Evolutionary conservation across 768 basidiomycete genomes (phyloP).

Genomic region (Psilocybe cubensis): DNA sequence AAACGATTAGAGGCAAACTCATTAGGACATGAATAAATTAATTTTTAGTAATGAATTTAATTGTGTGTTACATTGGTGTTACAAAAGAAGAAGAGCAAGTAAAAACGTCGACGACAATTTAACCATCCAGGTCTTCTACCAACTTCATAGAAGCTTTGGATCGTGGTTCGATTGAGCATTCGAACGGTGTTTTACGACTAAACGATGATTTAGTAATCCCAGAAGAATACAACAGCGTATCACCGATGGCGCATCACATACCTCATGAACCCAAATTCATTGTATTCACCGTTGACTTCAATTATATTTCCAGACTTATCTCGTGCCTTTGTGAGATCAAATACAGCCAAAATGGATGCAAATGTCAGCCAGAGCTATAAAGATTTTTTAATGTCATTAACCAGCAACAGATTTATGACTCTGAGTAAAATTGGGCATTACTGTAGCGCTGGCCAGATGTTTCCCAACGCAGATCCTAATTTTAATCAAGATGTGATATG

Average conservation of each 20-base stretch:
- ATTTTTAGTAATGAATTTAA: too few species aligned
- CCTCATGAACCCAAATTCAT: not conserved
- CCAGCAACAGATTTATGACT: not conserved
- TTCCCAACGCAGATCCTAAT: not conserved
- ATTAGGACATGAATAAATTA: too few species aligned
- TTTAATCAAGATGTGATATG: not conserved
- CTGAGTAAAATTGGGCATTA: not conserved
- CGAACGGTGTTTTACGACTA: not conserved
- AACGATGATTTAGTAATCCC: too few species aligned
- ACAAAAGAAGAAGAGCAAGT: too few species aligned
- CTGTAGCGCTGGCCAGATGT: not conserved
- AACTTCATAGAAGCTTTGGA: not conserved
- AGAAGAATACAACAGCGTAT: too few species aligned
- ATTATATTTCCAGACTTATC: not conserved
- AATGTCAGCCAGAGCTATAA: not conserved
- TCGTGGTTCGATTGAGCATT: not conserved
- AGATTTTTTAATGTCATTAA: not conserved
- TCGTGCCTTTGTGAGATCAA: not conserved
- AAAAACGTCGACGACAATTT: too few species aligned
- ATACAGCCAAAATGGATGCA: not conserved
- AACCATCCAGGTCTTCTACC: not conserved
- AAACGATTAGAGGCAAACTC: too few species aligned
- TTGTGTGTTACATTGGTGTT: too few species aligned
- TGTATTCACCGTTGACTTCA: not conserved
- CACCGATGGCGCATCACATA: not conserved